Evolutionary conservation across 2,329 filamentous ascomycete genomes (phyloP), one percentile per base, ranked within the genome.

Genomic region (Colletotrichum falcatum): DNA sequence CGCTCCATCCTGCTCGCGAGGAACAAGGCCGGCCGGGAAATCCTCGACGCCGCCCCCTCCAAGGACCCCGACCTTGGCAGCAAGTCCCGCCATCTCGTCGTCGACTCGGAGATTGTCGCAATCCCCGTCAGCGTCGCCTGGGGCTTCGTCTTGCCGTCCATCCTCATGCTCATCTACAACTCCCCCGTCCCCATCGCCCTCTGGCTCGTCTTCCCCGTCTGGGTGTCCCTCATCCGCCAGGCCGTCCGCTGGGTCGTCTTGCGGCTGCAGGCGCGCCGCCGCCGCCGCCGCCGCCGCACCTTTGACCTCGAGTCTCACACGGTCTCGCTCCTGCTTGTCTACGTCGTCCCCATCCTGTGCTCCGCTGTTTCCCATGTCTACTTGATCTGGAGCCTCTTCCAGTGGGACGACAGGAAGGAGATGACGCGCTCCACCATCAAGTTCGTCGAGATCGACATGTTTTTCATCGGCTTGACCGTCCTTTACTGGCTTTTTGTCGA

Each of bases 401-500:
- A 77, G n/a, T 70, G 70, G 12, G 85, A 87, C 58, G 85, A 88
- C 73, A 79, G 85, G 44, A 80, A 79, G 55, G 82, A 86, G 73
- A 81, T 87, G 82, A 87, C 86, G n/a, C 81, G 82, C 44, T 81
- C 83, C 16, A 81, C 81, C 0, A 75, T 84, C 60, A 78, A 77
- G 56, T 84, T 86, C 62, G 81, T 88, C 63, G 81, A 83, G 74
- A 82, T 88, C 56, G 82, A 88, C 70, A 72, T 80, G 7, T 76
- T 81, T 30, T 86, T 84, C 71, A 78, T 86, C 54, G 79, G 77
- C 2, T 77, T 83, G 73, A 86, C 86, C 1, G 82, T 87, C 5
- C 72, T 87, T 39, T 88, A 88, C 75, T 88, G 86, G 86, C 77
- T 88, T 42, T 76, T 87, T 48, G 83, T 85, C 20, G 86, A 88